phyloP scores from a whole-genome alignment of 495 filamentous ascomycete species.

The Neurospora hispaniola region DNA sequence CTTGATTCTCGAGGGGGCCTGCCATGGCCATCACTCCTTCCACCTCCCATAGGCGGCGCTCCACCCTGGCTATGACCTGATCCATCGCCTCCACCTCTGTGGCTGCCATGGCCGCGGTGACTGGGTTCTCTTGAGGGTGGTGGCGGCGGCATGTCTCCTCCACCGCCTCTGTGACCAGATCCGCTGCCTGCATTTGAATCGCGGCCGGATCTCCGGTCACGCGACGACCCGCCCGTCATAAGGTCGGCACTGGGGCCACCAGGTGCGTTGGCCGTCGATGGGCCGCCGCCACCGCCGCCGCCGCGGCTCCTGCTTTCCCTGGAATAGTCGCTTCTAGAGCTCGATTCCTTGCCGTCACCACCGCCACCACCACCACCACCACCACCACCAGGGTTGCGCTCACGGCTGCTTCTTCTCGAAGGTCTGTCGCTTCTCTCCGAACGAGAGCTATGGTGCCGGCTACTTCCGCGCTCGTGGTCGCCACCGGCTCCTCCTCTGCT shows the following conservation, averaged over 20 bases:
- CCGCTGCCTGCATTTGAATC: slow-evolving; percentile 14
- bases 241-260: slow-evolving; percentile 9
- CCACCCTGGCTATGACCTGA: background rate
- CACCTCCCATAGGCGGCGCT: background rate
- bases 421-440: slow-evolving; percentile 29
- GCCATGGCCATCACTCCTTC: slow-evolving; percentile 7
- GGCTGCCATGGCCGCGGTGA: slow-evolving; percentile 13
- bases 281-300: slow-evolving; percentile 26
- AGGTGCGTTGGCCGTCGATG: slow-evolving; percentile 2
- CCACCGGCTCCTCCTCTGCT: slow-evolving; percentile 11
- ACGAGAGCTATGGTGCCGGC: slow-evolving; percentile 29
- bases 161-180: slow-evolving; percentile 4
- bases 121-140: slow-evolving; percentile 11
- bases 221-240: slow-evolving; percentile 4
- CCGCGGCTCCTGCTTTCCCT: slow-evolving; percentile 22
- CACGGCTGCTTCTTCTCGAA: slow-evolving; percentile 34
- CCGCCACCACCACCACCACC: too few species aligned
- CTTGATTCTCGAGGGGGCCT: slow-evolving; percentile 17
- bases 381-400: slow-evolving; percentile 20
- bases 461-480: slow-evolving; percentile 36
- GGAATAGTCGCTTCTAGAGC: slow-evolving; percentile 20
- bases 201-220: slow-evolving; percentile 14
- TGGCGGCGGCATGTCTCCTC: slow-evolving; percentile 19
- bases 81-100: slow-evolving; percentile 6
- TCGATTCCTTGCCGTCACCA: slow-evolving; percentile 28